Conservation (phyloP, 2,329 filamentous ascomycete species). For the Aspergillus brasiliensis region DNA sequence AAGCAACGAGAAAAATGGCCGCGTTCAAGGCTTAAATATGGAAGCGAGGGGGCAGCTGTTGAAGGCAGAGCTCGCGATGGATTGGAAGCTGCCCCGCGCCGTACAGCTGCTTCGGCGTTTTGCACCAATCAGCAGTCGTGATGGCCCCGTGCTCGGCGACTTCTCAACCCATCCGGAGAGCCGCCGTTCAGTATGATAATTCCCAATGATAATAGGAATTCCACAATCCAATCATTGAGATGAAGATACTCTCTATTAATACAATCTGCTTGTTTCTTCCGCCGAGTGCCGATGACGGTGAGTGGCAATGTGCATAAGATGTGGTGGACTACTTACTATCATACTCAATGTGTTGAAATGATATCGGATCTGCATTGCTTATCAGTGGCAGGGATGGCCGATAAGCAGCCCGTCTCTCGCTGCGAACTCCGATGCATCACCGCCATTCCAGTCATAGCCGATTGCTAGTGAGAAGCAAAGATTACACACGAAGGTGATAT, state of each 20-base stretch:
- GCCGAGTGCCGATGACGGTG: not conserved
- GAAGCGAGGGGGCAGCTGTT: not conserved
- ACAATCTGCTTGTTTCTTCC: not conserved
- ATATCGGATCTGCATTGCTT: not conserved
- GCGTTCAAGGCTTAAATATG: slow-evolving; percentile 12
- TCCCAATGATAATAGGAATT: slow-evolving; percentile 1
- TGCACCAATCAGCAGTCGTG: slow-evolving; percentile 10
- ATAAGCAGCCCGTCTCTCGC: not conserved
- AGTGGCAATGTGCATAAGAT: not conserved
- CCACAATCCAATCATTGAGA: not conserved
- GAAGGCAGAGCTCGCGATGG: slow-evolving; percentile 3
- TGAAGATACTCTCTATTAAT: not conserved
- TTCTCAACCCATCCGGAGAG: not conserved
- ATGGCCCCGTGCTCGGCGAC: slow-evolving; percentile 2
- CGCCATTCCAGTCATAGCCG: not conserved
- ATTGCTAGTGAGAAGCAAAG: too few relatives aligned
- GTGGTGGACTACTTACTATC: too few relatives aligned
- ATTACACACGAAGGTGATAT: too few relatives aligned
- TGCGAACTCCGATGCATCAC: not conserved
- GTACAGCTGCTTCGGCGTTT: slow-evolving; percentile 11
- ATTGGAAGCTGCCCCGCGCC: slow-evolving; percentile 7
- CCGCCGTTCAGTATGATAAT: not conserved
- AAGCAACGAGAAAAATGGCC: not conserved
- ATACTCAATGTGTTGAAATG: not conserved
- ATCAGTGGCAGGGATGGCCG: not conserved